Evolutionary conservation across 108 stramenopile species (phyloP).

Genomic region (Thalassiosira profunda): DNA sequence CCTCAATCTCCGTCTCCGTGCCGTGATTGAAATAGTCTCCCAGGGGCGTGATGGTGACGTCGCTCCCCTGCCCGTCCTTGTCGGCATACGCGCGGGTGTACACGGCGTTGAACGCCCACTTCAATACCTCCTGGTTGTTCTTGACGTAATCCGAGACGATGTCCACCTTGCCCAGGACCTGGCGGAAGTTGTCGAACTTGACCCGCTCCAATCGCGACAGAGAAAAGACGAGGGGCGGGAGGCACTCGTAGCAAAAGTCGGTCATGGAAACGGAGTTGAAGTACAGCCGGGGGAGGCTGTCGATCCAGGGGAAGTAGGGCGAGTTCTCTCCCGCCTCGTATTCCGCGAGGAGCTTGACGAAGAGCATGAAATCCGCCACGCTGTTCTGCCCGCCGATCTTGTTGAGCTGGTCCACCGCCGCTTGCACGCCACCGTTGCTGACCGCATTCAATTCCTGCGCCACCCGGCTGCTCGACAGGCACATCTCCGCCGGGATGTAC

Average conservation of each 20-base stretch:
- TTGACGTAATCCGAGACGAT: constrained; percentile 32
- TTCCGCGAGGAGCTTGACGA: constrained; percentile 59
- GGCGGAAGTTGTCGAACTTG: constrained; percentile 41
- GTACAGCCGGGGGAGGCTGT: constrained; percentile 57
- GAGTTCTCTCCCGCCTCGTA: constrained; percentile 52
- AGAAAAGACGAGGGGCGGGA: constrained; percentile 48
- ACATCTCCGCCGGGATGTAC: constrained; percentile 36
- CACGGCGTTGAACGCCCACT: constrained; percentile 49
- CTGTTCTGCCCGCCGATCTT: constrained; percentile 23
- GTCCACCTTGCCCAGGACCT: constrained; percentile 43
- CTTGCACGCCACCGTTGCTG: constrained; percentile 12
- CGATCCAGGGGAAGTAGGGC: constrained; percentile 53
- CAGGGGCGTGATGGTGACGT: constrained; percentile 36
- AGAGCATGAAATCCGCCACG: constrained; percentile 51
- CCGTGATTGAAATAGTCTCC: constrained; percentile 54
- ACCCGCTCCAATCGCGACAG: constrained; percentile 27
- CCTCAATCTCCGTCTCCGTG: constrained; percentile 43
- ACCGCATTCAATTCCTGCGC: constrained; percentile 20
- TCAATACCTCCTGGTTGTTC: constrained; percentile 23
- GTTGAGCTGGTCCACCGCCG: constrained; percentile 28
- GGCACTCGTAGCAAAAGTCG: constrained; percentile 51
- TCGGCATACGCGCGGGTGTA: constrained; percentile 35
- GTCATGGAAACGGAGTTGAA: constrained; percentile 58
- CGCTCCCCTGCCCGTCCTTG: constrained; percentile 43
- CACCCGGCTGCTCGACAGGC: constrained; percentile 7